phyloP scores from a whole-genome alignment of 805 yeast genomes.

The Candida oleophila region DNA sequence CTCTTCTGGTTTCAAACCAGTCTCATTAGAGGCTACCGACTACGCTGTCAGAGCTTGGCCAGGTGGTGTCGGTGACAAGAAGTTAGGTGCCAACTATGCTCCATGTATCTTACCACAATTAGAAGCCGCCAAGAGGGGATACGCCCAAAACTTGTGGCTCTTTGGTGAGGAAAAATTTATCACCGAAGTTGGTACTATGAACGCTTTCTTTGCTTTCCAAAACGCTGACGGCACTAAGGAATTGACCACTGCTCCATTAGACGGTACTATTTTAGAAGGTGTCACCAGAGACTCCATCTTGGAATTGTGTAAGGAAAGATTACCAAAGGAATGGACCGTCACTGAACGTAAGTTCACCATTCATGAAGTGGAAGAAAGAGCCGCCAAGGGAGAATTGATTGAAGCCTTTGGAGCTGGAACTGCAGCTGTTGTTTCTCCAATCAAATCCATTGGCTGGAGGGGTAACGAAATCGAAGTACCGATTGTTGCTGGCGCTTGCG shows the following conservation, averaged over 20 bases:
- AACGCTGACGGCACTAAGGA: conserved; percentile 84
- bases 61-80: conserved; percentile 95
- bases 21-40: conserved; percentile 90
- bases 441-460: conserved; percentile 79
- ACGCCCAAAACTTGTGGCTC: conserved; percentile 94
- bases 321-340: conserved; percentile 72
- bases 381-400: conserved; percentile 76
- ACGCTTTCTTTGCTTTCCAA: conserved; percentile 83
- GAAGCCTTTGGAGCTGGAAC: conserved; percentile 98
- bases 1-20: conserved; percentile 94
- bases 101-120: conserved; percentile 90
- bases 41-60: conserved; percentile 99
- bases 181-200: conserved; percentile 98
- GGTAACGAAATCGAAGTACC: conserved; percentile 78
- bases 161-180: conserved; percentile 83
- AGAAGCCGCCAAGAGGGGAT: conserved; percentile 88
- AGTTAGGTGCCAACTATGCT: conserved; percentile 97
- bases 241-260: conserved; percentile 92
- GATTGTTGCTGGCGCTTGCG: conserved; percentile 76
- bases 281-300: conserved; percentile 91
- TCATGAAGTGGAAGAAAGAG: conserved; percentile 72
- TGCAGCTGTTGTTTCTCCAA: conserved; percentile 95
- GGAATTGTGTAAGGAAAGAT: conserved; percentile 70
- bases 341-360: conserved; percentile 84
- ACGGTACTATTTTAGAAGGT: conserved; percentile 96